Conservation (phyloP, 2,329 filamentous ascomycete genomes). For the Talaromyces amestolkiae region DNA sequence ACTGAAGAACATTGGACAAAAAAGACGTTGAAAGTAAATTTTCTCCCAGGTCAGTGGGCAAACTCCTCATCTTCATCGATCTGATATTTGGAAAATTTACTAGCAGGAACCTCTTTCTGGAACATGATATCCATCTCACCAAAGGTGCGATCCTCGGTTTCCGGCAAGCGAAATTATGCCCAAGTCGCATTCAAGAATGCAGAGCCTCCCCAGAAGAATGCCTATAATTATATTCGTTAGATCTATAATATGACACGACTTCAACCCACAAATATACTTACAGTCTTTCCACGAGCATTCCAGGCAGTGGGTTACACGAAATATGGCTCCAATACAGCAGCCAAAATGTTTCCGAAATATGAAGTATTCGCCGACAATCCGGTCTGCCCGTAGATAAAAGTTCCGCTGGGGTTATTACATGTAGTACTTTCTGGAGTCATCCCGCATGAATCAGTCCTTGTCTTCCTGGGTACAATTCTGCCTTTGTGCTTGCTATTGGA, state of each 20-base stretch:
- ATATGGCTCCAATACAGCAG: no score
- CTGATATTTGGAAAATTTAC: not conserved
- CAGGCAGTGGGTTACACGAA: no score
- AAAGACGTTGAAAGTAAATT: not conserved
- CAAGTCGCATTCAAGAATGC: not conserved
- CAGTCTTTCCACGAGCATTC: not conserved
- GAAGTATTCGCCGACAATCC: no score
- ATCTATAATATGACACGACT: no score
- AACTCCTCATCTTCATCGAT: not conserved
- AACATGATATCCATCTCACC: not conserved
- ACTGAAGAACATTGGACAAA: not conserved
- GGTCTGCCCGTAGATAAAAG: no score
- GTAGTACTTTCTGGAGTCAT: not conserved
- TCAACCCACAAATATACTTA: not conserved
- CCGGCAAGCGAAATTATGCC: not conserved
- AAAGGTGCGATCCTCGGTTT: not conserved
- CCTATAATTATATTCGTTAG: not conserved
- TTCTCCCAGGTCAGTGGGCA: not conserved
- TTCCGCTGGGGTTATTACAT: not conserved
- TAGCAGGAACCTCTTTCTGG: not conserved
- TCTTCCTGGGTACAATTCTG: not conserved
- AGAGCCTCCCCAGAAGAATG: not conserved
- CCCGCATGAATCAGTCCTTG: not conserved
- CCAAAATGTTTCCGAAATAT: no score
- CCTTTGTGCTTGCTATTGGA: not conserved